Evolutionary conservation across 768 basidiomycete genomes (phyloP), one percentile per base, ranked within the genome.

Genomic region (Tylopilus balloui): DNA sequence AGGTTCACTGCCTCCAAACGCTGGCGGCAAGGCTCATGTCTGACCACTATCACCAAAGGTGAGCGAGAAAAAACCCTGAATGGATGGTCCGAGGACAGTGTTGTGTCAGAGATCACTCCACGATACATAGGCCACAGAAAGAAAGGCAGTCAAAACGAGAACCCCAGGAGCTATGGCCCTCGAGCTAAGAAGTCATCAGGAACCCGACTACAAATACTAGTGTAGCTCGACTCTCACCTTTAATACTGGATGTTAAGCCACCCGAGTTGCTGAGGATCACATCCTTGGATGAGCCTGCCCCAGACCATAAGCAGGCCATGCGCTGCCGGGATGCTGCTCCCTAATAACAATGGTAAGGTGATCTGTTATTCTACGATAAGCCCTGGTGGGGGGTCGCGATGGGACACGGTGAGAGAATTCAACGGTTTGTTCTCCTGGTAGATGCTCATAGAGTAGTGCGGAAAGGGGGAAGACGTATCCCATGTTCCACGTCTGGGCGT

Each of bases 391-490:
- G 34, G 41, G 19, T 43, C 29, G 56, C 6, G 54, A 44, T 4
- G 42, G 24, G 21, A 20, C 21, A 14, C 49, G 49, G 15, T 42
- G 78, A 3, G 75, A 74, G 39, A 70, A 72, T 31, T 78, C 75
- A 2, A 86, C 69, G 3, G 70, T 69, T 48, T 67, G 69, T 55
- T 86, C 84, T 38, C 74, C 78, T 9, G 64, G 67, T 2, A 70
- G 62, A 43, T 75, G 80, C 38, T 73, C 69, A 27, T 71, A 39
- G 84, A 80, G 60, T 86, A 86, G 0, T 59, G 53, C 0, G 84
- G 84, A 1, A 76, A 72, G 11, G 78, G 75, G 0, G 66, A 61
- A 3, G 81, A 75, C 44, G n/a, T 39, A 36, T 27, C 23, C 45
- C 51, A 57, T 57, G n/a, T 39, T 48, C 17, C 29, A 37, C 21